These are phyloP conservation scores for Thielaviopsis euricoi DNA, from an alignment of 2,329 filamentous ascomycete genomes.

Conservation along the genomic window DNA sequence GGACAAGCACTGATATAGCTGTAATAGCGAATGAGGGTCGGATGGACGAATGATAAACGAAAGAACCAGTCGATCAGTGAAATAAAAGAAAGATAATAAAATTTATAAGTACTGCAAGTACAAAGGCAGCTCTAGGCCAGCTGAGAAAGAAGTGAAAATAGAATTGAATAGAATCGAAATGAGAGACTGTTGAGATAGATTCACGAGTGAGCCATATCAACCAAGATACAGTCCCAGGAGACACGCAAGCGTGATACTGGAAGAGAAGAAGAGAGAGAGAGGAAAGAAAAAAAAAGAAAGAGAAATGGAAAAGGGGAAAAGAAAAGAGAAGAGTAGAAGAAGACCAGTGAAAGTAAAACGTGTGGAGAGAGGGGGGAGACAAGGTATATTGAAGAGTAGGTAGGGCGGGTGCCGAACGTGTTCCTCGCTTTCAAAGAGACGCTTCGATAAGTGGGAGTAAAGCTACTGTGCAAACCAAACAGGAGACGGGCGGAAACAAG, in stretches of 20 bases:
- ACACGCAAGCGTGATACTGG: not conserved
- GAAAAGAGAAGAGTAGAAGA: slow-evolving; percentile 2
- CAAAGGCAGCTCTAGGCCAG: slow-evolving; percentile 4
- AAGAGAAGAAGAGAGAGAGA: not conserved
- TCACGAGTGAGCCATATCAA: slow-evolving; percentile 5
- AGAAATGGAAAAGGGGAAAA: not conserved
- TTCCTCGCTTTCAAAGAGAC: not conserved
- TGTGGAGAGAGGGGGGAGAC: too few species aligned
- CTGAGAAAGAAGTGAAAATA: slow-evolving; percentile 1
- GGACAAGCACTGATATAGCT: not conserved
- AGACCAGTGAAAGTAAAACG: not conserved
- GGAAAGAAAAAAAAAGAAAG: slow-evolving; percentile 10
- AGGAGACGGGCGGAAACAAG: slow-evolving; percentile 5
- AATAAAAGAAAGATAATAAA: not conserved
- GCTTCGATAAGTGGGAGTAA: not conserved
- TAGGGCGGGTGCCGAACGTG: not conserved
- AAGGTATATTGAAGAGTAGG: not conserved
- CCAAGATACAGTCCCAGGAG: slow-evolving; percentile 1
- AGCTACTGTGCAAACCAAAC: not conserved
- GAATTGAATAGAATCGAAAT: not conserved
- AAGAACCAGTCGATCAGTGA: not conserved
- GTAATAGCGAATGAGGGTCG: not conserved
- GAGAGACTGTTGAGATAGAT: not conserved
- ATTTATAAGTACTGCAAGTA: not conserved
- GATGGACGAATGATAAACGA: not conserved